Conservation (phyloP, 306 rosid genomes). For the Hylodesmum podocarpum region DNA sequence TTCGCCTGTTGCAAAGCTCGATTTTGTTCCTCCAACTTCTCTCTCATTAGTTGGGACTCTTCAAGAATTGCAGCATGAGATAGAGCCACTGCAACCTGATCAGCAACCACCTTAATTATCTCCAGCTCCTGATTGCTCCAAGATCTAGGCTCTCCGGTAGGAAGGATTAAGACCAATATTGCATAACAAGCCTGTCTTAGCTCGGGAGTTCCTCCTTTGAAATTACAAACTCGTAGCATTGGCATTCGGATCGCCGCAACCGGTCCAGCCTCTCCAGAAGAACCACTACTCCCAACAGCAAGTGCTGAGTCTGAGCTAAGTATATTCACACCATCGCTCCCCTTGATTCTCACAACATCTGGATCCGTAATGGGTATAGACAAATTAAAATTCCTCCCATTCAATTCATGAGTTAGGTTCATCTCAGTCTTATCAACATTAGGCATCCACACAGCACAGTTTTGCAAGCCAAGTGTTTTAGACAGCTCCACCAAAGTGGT, state of each 20-base stretch:
- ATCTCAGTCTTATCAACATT: constrained; percentile 76
- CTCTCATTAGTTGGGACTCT: constrained; percentile 98
- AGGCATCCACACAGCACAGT: constrained; percentile 99
- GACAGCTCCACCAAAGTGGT: constrained; percentile 96
- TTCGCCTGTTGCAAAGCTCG: constrained; percentile 89
- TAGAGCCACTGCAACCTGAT: constrained; percentile 98
- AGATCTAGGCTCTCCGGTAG: constrained; percentile 69
- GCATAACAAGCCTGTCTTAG: constrained; percentile 78
- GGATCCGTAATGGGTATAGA: constrained; percentile 67
- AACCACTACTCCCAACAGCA: constrained; percentile 66
- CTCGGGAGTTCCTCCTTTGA: constrained; percentile 98
- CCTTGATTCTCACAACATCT: constrained; percentile 69
- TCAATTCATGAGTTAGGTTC: constrained; percentile 84
- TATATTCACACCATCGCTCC: constrained; percentile 58
- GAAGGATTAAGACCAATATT: constrained; percentile 88
- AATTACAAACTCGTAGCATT: constrained; percentile 88
- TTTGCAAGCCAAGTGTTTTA: constrained; percentile 81
- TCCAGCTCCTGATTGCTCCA: constrained; percentile 92
- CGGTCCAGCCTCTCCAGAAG: constrained; percentile 70
- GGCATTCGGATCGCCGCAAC: constrained; percentile 98
- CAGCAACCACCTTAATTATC: constrained; percentile 96
- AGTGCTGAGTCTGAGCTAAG: constrained; percentile 72
- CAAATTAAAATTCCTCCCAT: constrained; percentile 54
- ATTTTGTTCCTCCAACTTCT: constrained; percentile 90
- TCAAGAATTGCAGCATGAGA: constrained; percentile 99